A percentile compares a stretch with the other conserved stretches of the same genome.
These are phyloP conservation scores for Aspergillus tubingensis DNA, from an alignment of 2,329 filamentous ascomycete species.

Conservation along the genomic window DNA sequence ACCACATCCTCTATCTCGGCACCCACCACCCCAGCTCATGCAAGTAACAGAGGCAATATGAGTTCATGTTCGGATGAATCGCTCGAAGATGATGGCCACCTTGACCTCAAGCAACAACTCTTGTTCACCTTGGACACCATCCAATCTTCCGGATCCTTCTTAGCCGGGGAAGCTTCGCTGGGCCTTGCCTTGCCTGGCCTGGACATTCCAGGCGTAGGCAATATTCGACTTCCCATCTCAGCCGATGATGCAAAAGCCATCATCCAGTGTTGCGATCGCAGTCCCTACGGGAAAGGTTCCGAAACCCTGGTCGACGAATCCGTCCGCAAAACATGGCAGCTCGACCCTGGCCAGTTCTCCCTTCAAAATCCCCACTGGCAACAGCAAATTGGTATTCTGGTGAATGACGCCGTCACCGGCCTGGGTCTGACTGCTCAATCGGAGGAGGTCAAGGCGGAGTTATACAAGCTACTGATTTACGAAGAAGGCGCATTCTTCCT, in stretches of 20 bases:
- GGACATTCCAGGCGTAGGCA: conserved; percentile 5
- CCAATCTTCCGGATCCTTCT: background rate
- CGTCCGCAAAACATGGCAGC: conserved; percentile 16
- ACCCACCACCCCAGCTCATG: background rate
- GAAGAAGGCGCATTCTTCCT: conserved; percentile 12
- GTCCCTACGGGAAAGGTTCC: conserved; percentile 15
- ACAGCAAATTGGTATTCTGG: background rate
- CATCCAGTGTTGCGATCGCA: conserved; percentile 1
- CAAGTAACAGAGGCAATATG: background rate
- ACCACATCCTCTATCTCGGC: background rate
- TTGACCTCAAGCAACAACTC: background rate
- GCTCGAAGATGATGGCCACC: background rate
- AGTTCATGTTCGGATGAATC: too few relatives aligned
- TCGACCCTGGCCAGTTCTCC: conserved; percentile 10
- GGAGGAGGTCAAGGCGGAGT: conserved; percentile 6
- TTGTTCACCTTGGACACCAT: background rate
- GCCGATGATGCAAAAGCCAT: conserved; percentile 1
- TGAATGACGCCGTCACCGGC: background rate
- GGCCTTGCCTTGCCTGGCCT: conserved; percentile 8
- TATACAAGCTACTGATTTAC: conserved; percentile 16
- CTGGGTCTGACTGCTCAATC: conserved; percentile 8
- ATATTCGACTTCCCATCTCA: conserved; percentile 8
- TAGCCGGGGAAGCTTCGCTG: background rate
- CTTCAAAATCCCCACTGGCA: conserved; percentile 12
- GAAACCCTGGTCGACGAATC: conserved; percentile 15